phyloP scores from a whole-genome alignment of 2,329 filamentous ascomycete species.

The Alternaria sp. region DNA sequence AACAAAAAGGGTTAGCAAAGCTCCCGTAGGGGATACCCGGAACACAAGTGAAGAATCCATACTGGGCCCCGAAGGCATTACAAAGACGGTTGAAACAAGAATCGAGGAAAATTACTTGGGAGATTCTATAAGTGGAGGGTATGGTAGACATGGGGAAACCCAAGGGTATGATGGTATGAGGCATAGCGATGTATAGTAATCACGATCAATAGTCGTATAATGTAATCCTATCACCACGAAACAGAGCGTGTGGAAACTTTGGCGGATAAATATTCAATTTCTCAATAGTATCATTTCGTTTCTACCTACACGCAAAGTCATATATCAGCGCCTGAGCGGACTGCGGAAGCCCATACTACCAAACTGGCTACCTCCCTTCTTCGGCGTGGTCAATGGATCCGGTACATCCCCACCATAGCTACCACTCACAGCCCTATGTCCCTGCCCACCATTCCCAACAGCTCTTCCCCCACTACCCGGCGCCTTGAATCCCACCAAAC shows the following conservation, averaged over 20 bases:
- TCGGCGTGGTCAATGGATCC: constrained; percentile 62
- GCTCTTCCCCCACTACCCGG: constrained; percentile 34
- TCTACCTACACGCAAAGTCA: neutral
- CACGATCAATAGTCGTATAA: too few relatives aligned
- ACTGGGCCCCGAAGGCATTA: constrained; percentile 13
- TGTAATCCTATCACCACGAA: too few relatives aligned
- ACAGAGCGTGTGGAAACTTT: too few relatives aligned
- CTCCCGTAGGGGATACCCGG: neutral
- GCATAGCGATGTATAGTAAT: neutral
- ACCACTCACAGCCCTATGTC: neutral
- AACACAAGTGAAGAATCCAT: constrained; percentile 21
- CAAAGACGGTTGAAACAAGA: constrained; percentile 10
- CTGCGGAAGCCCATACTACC: constrained; percentile 47
- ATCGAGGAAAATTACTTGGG: neutral
- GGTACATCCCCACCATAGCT: constrained; percentile 55
- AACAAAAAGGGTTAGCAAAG: neutral
- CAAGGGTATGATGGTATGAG: neutral
- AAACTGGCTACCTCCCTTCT: constrained; percentile 49
- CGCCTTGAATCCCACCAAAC: constrained; percentile 57
- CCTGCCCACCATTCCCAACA: constrained; percentile 9
- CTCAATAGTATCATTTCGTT: neutral
- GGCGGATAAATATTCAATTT: neutral
- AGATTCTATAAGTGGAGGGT: neutral
- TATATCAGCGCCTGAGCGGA: constrained; percentile 29
- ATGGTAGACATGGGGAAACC: neutral